phyloP scores from a whole-genome alignment of 139 green algal genomes.

The Desmodesmus armatus region DNA sequence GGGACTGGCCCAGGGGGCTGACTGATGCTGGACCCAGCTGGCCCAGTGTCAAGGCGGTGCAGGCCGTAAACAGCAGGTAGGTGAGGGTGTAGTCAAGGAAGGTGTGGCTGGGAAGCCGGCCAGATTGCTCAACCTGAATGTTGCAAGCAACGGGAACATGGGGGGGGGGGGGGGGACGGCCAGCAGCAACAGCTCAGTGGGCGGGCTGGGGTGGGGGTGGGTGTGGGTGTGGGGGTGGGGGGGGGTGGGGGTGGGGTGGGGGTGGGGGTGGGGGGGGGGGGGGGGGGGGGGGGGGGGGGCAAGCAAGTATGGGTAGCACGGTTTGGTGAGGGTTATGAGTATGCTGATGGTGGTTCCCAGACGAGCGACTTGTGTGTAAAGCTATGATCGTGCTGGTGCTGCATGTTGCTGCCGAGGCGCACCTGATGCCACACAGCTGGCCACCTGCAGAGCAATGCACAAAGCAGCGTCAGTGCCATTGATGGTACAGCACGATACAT shows the following conservation, averaged over 20 bases:
- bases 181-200: neutral
- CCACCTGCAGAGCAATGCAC: neutral
- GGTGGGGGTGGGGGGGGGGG: too few relatives aligned
- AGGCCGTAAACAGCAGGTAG: slow-evolving; percentile 45
- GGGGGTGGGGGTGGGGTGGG: too few relatives aligned
- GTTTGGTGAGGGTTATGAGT: too few relatives aligned
- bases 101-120: slow-evolving; percentile 49
- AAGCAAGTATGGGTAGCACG: neutral
- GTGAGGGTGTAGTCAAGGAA: slow-evolving; percentile 59
- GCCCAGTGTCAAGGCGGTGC: slow-evolving; percentile 52
- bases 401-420: too few relatives aligned
- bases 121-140: slow-evolving; percentile 36
- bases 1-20: slow-evolving; percentile 15
- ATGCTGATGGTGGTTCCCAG: too few relatives aligned
- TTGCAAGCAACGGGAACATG: neutral
- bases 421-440: slow-evolving; percentile 5
- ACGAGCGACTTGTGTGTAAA: too few relatives aligned
- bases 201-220: neutral
- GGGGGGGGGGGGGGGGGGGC: too few relatives aligned
- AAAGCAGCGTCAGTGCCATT: neutral
- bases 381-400: too few relatives aligned
- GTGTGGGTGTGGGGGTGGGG: too few relatives aligned
- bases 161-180: neutral
- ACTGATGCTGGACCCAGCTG: slow-evolving; percentile 51
- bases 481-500: neutral